phyloP scores from a whole-genome alignment of 805 yeast species.

The Komagataella ulmi region DNA sequence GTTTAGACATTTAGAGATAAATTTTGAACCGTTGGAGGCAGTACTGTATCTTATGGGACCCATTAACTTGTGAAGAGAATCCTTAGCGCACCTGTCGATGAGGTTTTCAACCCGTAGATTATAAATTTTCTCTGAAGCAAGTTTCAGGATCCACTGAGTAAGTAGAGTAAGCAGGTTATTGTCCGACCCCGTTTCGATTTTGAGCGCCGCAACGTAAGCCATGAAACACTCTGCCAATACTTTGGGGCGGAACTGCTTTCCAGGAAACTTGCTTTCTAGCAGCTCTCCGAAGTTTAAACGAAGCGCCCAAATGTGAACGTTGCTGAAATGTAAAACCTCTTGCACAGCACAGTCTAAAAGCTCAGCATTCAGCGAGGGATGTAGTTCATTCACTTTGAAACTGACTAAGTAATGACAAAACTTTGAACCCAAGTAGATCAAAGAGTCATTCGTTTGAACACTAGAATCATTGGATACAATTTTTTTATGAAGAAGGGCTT shows the following conservation, averaged over 20 bases:
- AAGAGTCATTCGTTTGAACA: background rate
- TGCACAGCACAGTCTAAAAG: background rate
- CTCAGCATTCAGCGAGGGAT: background rate
- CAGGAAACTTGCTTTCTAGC: background rate
- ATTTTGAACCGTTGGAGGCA: background rate
- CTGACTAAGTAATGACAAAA: background rate
- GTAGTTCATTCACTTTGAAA: background rate
- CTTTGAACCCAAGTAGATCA: background rate
- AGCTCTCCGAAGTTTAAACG: background rate
- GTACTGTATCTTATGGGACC: background rate
- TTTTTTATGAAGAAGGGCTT: background rate
- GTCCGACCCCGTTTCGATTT: background rate
- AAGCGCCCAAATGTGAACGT: background rate
- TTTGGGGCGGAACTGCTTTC: background rate
- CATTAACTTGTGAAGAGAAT: background rate
- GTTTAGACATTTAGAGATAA: background rate
- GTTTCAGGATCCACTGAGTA: background rate
- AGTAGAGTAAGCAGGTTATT: background rate
- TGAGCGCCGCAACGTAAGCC: conserved; percentile 1
- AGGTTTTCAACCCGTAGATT: background rate
- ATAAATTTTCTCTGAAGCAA: background rate
- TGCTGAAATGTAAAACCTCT: background rate
- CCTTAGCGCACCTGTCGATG: background rate
- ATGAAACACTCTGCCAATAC: conserved; percentile 1
- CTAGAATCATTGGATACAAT: background rate